A percentile compares a stretch with the other conserved stretches of the same genome.
These are phyloP conservation scores for Alternaria sp. DNA, from an alignment of 2,329 filamentous ascomycete genomes.

Conservation along the genomic window DNA sequence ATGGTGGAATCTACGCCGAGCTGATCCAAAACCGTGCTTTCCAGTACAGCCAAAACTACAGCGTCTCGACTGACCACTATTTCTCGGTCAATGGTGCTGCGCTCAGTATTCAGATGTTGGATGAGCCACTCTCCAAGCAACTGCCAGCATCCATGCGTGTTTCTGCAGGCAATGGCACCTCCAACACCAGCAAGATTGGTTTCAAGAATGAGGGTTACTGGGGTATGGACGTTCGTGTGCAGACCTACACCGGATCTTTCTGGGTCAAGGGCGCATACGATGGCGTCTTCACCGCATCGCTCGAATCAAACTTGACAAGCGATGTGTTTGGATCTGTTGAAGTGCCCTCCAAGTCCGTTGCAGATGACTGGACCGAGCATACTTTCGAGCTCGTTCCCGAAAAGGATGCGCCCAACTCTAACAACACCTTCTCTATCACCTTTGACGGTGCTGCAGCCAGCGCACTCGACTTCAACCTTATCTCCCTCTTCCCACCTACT, in stretches of 20 bases:
- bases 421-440: conserved; percentile 62
- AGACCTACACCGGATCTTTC: conserved; percentile 61
- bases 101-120: conserved; percentile 50
- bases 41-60: conserved; percentile 56
- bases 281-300: conserved; percentile 50
- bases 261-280: conserved; percentile 53
- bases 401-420: conserved; percentile 54
- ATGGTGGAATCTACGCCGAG: conserved; percentile 77
- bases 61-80: conserved; percentile 39
- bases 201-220: conserved; percentile 61
- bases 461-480: conserved; percentile 58
- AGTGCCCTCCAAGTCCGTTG: conserved; percentile 39
- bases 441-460: conserved; percentile 51
- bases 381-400: conserved; percentile 48
- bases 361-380: conserved; percentile 53
- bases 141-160: conserved; percentile 56
- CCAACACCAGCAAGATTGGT: conserved; percentile 53
- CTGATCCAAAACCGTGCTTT: conserved; percentile 75
- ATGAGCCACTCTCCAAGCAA: conserved; percentile 55
- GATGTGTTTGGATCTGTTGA: conserved; percentile 52
- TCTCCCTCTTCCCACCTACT: conserved; percentile 63
- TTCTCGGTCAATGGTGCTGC: conserved; percentile 46
- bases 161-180: conserved; percentile 46
- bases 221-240: conserved; percentile 60
- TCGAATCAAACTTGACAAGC: conserved; percentile 53